A percentile compares a stretch with the other conserved stretches of the same genome.
Conservation (phyloP, 2,329 filamentous ascomycete genomes). For the Penicillium sp. region DNA sequence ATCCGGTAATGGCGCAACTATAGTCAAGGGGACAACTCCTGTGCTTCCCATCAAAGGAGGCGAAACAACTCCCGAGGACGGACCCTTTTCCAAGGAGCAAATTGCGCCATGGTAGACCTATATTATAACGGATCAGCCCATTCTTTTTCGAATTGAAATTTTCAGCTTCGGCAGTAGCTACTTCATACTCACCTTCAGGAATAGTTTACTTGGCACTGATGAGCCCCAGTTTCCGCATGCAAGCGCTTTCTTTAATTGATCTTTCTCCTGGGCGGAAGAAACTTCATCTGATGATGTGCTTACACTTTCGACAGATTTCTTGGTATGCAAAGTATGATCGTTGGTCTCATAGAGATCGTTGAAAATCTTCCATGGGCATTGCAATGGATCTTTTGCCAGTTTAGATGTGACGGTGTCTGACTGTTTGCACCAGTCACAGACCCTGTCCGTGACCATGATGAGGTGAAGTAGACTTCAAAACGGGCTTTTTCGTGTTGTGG, state of each 20-base stretch:
- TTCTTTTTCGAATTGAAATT: no score
- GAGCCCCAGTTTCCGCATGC: slow-evolving; percentile 72
- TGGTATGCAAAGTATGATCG: slow-evolving; percentile 7
- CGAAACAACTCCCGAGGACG: slow-evolving; percentile 58
- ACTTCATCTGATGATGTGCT: slow-evolving; percentile 26
- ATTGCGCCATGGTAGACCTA: slow-evolving; percentile 71
- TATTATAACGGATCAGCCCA: neutral
- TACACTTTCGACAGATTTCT: slow-evolving; percentile 33
- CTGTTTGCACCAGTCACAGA: slow-evolving; percentile 61
- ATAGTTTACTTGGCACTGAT: slow-evolving; percentile 68
- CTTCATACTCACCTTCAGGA: slow-evolving; percentile 59
- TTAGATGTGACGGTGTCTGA: slow-evolving; percentile 63
- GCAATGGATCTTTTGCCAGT: slow-evolving; percentile 59
- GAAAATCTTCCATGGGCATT: slow-evolving; percentile 62
- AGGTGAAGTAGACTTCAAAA: slow-evolving; percentile 12
- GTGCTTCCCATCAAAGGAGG: slow-evolving; percentile 65
- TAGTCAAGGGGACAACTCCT: slow-evolving; percentile 70
- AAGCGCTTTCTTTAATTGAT: slow-evolving; percentile 61
- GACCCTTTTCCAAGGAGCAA: slow-evolving; percentile 45
- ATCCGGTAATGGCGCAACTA: slow-evolving; percentile 73
- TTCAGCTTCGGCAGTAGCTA: neutral
- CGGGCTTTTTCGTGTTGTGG: neutral
- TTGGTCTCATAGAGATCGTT: slow-evolving; percentile 60
- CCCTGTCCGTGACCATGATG: slow-evolving; percentile 52
- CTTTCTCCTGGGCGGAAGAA: slow-evolving; percentile 31